Conservation (phyloP, 768 basidiomycete species). For the Lactarius evosmus region DNA sequence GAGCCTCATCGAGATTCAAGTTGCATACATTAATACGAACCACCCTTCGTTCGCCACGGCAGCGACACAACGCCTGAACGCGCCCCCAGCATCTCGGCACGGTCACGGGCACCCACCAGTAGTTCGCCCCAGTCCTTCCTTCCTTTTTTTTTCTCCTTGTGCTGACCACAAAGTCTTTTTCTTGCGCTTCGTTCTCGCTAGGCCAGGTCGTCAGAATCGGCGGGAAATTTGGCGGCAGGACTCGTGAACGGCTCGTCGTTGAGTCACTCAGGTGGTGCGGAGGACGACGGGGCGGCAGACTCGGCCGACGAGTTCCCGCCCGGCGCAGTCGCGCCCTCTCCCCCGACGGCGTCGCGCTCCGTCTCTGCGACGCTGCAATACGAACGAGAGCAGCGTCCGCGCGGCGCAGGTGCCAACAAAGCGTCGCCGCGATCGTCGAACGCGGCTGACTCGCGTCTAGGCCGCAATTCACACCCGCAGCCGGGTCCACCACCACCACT, state of each 20-base stretch:
- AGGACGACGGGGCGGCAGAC: conserved; percentile 68
- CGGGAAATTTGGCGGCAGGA: conserved; percentile 32
- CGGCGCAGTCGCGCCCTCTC: conserved; percentile 51
- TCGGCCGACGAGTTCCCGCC: conserved; percentile 51
- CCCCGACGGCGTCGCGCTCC: conserved; percentile 52
- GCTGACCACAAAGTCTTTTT: no score
- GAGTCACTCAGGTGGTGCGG: conserved; percentile 35
- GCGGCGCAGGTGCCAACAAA: conserved; percentile 38
- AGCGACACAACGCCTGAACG: conserved; percentile 58
- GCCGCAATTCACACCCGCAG: conserved; percentile 18
- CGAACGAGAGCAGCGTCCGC: conserved; percentile 71
- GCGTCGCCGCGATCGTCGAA: conserved; percentile 37
- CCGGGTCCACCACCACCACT: conserved; percentile 11
- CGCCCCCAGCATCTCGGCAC: conserved; percentile 41
- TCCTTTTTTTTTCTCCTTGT: conserved; percentile 15
- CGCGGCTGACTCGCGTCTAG: conserved; percentile 28
- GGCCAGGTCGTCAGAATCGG: conserved; percentile 62
- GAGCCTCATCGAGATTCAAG: conserved; percentile 94
- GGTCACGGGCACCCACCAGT: conserved; percentile 47
- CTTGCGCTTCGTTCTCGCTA: conserved; percentile 32
- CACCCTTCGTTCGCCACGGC: conserved; percentile 92
- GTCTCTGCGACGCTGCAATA: conserved; percentile 77
- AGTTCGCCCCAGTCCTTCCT: conserved; percentile 42
- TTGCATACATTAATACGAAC: conserved; percentile 99
- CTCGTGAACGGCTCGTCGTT: conserved; percentile 43